A percentile compares a stretch with the other conserved stretches of the same genome.
These are phyloP conservation scores for Aspergillus sp. DNA, from an alignment of 2,329 filamentous ascomycete genomes.

Conservation along the genomic window DNA sequence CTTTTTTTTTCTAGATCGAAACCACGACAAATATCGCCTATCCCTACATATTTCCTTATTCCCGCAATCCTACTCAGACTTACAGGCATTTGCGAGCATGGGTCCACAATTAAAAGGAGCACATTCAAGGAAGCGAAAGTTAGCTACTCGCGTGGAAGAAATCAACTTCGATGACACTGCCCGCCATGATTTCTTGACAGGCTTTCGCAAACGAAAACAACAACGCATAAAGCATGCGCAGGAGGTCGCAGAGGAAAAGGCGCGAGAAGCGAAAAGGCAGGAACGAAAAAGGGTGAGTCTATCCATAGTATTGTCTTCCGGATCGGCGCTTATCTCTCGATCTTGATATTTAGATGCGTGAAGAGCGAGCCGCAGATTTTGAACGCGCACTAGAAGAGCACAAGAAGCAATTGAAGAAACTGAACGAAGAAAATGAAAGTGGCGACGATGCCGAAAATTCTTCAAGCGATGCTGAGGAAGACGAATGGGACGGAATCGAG, in stretches of 20 bases:
- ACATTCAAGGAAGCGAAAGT: conserved; percentile 66
- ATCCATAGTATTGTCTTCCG: background rate
- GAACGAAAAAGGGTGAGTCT: conserved; percentile 70
- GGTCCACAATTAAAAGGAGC: conserved; percentile 39
- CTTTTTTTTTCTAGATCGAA: background rate
- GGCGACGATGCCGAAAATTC: conserved; percentile 26
- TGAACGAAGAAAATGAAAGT: conserved; percentile 44
- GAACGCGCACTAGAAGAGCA: conserved; percentile 79
- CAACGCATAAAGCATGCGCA: conserved; percentile 82
- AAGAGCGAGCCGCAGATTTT: conserved; percentile 78
- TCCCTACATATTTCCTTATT: background rate
- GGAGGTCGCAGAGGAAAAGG: conserved; percentile 74
- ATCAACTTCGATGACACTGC: conserved; percentile 80
- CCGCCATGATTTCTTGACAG: conserved; percentile 84
- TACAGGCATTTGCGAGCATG: conserved; percentile 35
- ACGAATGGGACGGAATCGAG: conserved; percentile 66
- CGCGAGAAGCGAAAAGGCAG: conserved; percentile 72
- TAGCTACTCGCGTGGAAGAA: conserved; percentile 65
- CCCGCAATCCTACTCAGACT: background rate
- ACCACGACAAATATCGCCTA: background rate
- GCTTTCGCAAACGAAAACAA: conserved; percentile 94
- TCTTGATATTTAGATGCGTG: conserved; percentile 63
- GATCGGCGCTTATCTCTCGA: conserved; percentile 1
- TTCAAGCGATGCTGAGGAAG: conserved; percentile 37
- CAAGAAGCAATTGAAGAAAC: conserved; percentile 66